Conservation (phyloP, 2,329 filamentous ascomycete genomes). For the Helminthosporium solani region DNA sequence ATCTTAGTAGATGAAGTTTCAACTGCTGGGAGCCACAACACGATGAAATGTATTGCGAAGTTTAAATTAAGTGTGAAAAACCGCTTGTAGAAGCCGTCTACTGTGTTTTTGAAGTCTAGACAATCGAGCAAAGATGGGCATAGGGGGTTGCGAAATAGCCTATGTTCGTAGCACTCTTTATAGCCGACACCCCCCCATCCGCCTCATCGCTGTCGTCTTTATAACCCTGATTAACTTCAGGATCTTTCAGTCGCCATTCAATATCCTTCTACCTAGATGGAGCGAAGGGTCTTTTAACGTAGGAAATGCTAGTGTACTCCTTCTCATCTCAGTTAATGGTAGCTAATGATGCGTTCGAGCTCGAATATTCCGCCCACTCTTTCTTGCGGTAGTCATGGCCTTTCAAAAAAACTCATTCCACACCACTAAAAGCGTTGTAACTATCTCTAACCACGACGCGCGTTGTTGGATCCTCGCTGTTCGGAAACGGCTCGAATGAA, state of each 20-base stretch:
- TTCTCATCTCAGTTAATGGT: neutral
- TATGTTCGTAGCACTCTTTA: slow-evolving; percentile 30
- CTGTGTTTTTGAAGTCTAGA: slow-evolving; percentile 24
- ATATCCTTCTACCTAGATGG: slow-evolving; percentile 36
- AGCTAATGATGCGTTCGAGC: slow-evolving; percentile 18
- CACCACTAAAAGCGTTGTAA: slow-evolving; percentile 41
- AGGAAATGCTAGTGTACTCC: neutral
- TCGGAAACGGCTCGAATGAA: slow-evolving; percentile 27
- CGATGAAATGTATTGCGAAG: slow-evolving; percentile 41
- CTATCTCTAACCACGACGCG: slow-evolving; percentile 31
- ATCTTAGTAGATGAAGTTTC: slow-evolving; percentile 40
- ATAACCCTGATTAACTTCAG: slow-evolving; percentile 44
- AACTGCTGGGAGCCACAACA: slow-evolving; percentile 35
- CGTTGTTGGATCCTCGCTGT: slow-evolving; percentile 20
- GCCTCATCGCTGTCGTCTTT: slow-evolving; percentile 40
- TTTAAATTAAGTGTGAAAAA: slow-evolving; percentile 24
- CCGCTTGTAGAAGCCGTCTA: slow-evolving; percentile 26
- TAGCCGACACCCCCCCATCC: slow-evolving; percentile 31
- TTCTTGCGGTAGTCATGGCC: slow-evolving; percentile 42
- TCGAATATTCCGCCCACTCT: slow-evolving; percentile 32
- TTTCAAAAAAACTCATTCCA: slow-evolving; percentile 47
- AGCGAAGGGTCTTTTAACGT: slow-evolving; percentile 39
- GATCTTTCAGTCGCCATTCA: slow-evolving; percentile 40
- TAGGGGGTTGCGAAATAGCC: slow-evolving; percentile 19
- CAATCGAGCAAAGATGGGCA: slow-evolving; percentile 22